Base-by-base conservation (phyloP, 371 early-diverging fungal genomes). In the Dichotomocladium elegans region DNA sequence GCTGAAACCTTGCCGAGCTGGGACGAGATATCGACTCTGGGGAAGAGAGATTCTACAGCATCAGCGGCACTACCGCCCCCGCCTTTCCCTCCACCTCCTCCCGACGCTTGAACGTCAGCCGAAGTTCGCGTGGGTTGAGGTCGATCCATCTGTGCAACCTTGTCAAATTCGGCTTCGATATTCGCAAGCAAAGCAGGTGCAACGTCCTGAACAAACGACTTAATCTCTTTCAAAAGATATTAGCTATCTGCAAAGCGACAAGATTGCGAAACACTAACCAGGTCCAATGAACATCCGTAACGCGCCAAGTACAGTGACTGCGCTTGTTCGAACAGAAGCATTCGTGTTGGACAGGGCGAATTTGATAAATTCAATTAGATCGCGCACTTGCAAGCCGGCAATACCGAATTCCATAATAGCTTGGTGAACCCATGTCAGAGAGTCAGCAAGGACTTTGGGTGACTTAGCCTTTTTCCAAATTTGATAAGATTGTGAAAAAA, bases 91-190 rank as follows among this genome's bases (percentile, higher is more conserved):
- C 64, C 64, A 15, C 48, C 51, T 10, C 53, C 52, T 12, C 15
- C 48, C 28, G 51, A 19, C 4, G 46, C 35, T 51, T 46, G 37
- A 4, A 19, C 27, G 29, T 56, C 41, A 49, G 41, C 48, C 41
- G 40, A 19, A 9, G 66, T 66, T 47, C 79, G 83, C 6, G 84
- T 80, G 3, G 94, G 89, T 40, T 82, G 73, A 6, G 93, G 94
- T 22, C 93, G 86, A 6, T 88, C 81, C 66, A 85, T 58, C 17
- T 80, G 81, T 2, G 85, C 86, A 5, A 92, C 94, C 53, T 87
- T 91, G 22, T 88, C 91, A 67, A 96, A 95, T 63, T 97, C 98
- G 10, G 90, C 81, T 63, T 97, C 95, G 48, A 97, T 86, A 2
- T 81, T 76, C 19, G 90, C 82, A 53, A 95, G 57, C 31, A 91